A percentile compares a stretch with the other conserved stretches of the same genome.
phyloP scores from a whole-genome alignment of 2,329 filamentous ascomycete genomes.

The Cucurbitaria berberidis region DNA sequence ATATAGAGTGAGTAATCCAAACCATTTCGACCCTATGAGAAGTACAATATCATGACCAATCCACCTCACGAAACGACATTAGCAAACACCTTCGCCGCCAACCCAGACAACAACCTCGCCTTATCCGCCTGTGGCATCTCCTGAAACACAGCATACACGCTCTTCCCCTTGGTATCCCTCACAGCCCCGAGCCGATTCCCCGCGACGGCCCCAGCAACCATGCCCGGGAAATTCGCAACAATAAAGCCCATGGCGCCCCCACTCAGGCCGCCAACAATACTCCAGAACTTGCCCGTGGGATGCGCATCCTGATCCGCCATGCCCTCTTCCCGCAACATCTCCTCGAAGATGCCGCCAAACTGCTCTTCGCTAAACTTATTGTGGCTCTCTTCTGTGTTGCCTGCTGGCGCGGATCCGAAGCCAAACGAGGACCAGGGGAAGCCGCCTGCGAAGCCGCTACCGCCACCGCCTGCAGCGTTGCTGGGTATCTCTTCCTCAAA shows the following conservation, averaged over 20 bases:
- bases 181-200: slow-evolving; percentile 92
- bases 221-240: slow-evolving; percentile 86
- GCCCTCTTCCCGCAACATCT: slow-evolving; percentile 61
- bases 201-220: slow-evolving; percentile 87
- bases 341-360: slow-evolving; percentile 73
- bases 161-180: slow-evolving; percentile 89
- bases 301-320: slow-evolving; percentile 72
- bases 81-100: slow-evolving; percentile 86
- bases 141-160: slow-evolving; percentile 90
- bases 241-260: slow-evolving; percentile 95
- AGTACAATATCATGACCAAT: too few species aligned
- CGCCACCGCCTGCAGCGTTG: slow-evolving; percentile 1
- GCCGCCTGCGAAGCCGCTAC: slow-evolving; percentile 41
- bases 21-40: not conserved
- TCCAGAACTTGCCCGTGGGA: slow-evolving; percentile 81
- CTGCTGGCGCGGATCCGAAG: slow-evolving; percentile 57
- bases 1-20: not conserved
- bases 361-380: slow-evolving; percentile 74
- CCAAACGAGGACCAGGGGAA: slow-evolving; percentile 82
- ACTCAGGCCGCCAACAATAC: slow-evolving; percentile 80
- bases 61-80: slow-evolving; percentile 66
- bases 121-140: slow-evolving; percentile 85
- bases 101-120: slow-evolving; percentile 77
- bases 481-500: slow-evolving; percentile 59
- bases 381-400: slow-evolving; percentile 53